A percentile compares a stretch with the other conserved stretches of the same genome.
Evolutionary conservation across 2,329 filamentous ascomycete species (phyloP).

Genomic region (Pestalotiopsis sp.): DNA sequence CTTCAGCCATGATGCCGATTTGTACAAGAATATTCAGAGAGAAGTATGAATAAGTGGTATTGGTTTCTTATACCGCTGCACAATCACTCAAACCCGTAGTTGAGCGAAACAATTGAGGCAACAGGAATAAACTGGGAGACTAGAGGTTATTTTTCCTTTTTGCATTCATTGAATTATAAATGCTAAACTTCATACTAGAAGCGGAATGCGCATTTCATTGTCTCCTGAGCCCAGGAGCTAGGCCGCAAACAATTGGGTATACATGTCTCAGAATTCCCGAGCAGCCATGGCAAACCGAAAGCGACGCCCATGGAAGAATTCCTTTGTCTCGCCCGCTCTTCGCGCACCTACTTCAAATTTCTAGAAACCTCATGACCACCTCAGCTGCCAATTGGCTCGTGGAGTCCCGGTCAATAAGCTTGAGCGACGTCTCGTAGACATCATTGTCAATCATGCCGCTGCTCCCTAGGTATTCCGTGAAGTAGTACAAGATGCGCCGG

Average conservation of each 20-base stretch:
- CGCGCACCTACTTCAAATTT: neutral
- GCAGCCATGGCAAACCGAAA: neutral
- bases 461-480: constrained; percentile 4
- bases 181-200: neutral
- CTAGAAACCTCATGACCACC: constrained; percentile 5
- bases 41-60: neutral
- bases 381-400: constrained; percentile 7
- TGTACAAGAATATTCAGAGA: neutral
- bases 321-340: constrained; percentile 2
- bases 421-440: neutral
- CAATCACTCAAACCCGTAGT: neutral
- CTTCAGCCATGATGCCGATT: neutral
- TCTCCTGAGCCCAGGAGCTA: neutral
- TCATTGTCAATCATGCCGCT: constrained; percentile 6
- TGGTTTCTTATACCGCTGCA: neutral
- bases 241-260: neutral
- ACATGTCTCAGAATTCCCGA: neutral
- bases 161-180: neutral
- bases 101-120: neutral
- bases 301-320: neutral
- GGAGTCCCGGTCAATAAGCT: constrained; percentile 1
- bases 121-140: neutral
- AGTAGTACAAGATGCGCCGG: constrained; percentile 8
- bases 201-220: constrained; percentile 1
- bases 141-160: neutral